A percentile compares a stretch with the other conserved stretches of the same genome.
Evolutionary conservation across 2,329 filamentous ascomycete genomes (phyloP).

Genomic region (Ophiosphaerella korrae): DNA sequence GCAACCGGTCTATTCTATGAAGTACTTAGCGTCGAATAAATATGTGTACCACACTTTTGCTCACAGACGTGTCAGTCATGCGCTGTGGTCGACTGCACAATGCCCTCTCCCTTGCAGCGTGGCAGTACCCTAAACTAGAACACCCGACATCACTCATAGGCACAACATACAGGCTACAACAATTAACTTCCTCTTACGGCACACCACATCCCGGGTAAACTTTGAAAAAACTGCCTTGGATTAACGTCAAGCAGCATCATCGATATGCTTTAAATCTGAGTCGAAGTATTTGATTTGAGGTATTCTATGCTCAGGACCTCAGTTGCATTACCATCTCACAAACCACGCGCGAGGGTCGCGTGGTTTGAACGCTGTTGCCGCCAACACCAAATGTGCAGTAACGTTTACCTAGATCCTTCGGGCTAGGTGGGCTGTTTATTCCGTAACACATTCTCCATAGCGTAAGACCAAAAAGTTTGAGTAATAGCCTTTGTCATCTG

Average conservation of each 20-base stretch:
- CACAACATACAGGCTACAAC: background rate
- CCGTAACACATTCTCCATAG: too few species aligned
- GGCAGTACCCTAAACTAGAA: background rate
- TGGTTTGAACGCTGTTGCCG: background rate
- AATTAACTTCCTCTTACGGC: background rate
- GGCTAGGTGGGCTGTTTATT: too few species aligned
- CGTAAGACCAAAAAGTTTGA: too few species aligned
- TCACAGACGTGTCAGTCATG: constrained; percentile 10
- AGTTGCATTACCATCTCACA: background rate
- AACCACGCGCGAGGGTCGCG: background rate
- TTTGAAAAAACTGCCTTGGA: background rate
- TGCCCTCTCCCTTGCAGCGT: constrained; percentile 13
- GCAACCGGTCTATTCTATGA: background rate
- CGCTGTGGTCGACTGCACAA: constrained; percentile 12
- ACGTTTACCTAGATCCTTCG: too few species aligned
- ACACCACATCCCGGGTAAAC: background rate
- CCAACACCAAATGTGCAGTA: background rate
- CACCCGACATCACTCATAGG: constrained; percentile 5
- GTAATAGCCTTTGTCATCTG: too few species aligned
- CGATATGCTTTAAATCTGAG: too few species aligned
- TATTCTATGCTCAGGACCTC: background rate
- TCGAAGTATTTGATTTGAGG: background rate
- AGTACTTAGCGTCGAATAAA: background rate
- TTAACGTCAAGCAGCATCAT: background rate
- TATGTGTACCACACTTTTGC: background rate